Evolutionary conservation across 2,329 filamentous ascomycete genomes (phyloP).

Genomic region (Fusarium mangiferae): DNA sequence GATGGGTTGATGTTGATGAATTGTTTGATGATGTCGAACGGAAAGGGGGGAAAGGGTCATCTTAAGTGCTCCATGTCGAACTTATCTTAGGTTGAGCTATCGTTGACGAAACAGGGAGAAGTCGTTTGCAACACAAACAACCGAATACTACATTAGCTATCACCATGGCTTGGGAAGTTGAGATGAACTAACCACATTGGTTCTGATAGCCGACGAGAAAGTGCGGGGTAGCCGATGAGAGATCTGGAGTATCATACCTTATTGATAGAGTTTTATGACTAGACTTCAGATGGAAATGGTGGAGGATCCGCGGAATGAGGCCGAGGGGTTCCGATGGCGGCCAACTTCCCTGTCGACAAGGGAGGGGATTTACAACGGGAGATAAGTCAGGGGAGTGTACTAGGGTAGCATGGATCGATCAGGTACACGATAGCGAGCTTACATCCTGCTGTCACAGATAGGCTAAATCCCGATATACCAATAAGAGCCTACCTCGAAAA

Average conservation of each 20-base stretch:
- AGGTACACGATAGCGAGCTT: background rate
- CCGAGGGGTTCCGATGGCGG: no score
- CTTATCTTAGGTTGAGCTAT: rapidly evolving
- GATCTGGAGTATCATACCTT: background rate
- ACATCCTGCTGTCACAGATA: background rate
- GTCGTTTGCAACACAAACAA: background rate
- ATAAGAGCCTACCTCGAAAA: background rate
- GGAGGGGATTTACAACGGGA: background rate
- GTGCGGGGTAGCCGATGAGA: background rate
- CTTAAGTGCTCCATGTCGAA: background rate
- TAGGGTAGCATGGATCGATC: background rate
- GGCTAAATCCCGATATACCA: rapidly evolving
- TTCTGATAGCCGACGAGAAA: background rate
- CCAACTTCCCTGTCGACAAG: background rate
- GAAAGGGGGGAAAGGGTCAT: background rate
- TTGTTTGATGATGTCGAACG: background rate
- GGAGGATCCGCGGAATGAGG: background rate
- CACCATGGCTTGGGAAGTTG: background rate
- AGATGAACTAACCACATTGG: background rate
- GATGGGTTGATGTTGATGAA: no score
- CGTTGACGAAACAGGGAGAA: background rate
- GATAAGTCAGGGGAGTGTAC: background rate
- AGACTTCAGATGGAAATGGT: background rate
- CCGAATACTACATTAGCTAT: no score
- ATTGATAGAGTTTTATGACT: background rate